A percentile compares a stretch with the other conserved stretches of the same genome.
Conservation (phyloP, 1,284 basidiomycete species). For the Trichosporon inkin region DNA sequence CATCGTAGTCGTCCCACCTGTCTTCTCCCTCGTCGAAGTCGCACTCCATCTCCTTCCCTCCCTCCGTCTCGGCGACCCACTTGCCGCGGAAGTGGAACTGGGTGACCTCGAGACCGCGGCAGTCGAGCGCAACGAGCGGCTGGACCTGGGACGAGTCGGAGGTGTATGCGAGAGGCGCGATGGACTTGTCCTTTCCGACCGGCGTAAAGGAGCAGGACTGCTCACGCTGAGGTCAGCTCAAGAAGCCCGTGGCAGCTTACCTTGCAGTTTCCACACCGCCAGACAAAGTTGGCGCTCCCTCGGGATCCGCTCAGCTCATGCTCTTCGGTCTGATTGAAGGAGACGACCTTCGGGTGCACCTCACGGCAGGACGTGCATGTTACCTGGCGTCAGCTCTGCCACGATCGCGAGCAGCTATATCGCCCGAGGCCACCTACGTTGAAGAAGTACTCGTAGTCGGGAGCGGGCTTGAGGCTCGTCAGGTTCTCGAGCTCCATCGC, state of each 20-base stretch:
- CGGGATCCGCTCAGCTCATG: slow-evolving; percentile 47
- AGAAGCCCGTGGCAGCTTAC: slow-evolving; percentile 23
- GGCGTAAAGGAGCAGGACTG: slow-evolving; percentile 48
- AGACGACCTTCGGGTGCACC: slow-evolving; percentile 47
- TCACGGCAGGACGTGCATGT: slow-evolving; percentile 46
- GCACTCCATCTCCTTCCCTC: slow-evolving; percentile 39
- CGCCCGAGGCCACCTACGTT: slow-evolving; percentile 31
- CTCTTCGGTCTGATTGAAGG: slow-evolving; percentile 43
- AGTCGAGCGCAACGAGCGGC: slow-evolving; percentile 47
- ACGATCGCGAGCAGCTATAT: not conserved
- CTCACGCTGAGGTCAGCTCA: slow-evolving; percentile 37
- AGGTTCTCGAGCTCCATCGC: slow-evolving; percentile 50
- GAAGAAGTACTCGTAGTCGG: slow-evolving; percentile 48
- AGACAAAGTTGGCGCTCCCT: slow-evolving; percentile 49
- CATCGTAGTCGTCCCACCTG: slow-evolving; percentile 52
- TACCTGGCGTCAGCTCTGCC: slow-evolving; percentile 30
- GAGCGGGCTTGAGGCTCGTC: slow-evolving; percentile 41
- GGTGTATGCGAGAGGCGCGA: slow-evolving; percentile 36
- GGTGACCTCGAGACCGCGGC: slow-evolving; percentile 49
- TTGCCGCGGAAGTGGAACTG: slow-evolving; percentile 42
- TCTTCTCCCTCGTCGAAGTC: slow-evolving; percentile 48
- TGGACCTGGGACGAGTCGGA: slow-evolving; percentile 25
- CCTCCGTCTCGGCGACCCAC: slow-evolving; percentile 33
- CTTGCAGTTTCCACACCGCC: slow-evolving; percentile 49
- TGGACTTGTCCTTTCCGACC: slow-evolving; percentile 34